Percentiles rank a stretch among this genome's conserved stretches.
Evolutionary conservation across 2,329 filamentous ascomycete species (phyloP).

Genomic region (Botrytis fragariae): DNA sequence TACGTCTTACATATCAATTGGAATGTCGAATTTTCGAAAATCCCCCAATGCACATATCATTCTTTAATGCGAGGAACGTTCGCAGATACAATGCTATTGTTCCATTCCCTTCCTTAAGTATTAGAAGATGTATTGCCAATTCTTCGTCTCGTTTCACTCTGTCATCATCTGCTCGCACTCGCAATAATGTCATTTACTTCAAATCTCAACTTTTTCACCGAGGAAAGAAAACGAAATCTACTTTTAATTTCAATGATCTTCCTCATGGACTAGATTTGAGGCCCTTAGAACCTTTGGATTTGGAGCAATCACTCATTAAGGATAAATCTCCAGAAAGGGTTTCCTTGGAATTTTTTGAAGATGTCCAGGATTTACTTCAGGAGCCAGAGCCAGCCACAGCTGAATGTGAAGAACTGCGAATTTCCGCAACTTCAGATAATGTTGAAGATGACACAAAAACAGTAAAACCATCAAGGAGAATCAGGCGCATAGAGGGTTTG

Average conservation of each 20-base stretch:
- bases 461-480: not conserved
- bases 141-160: not conserved
- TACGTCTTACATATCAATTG: not conserved
- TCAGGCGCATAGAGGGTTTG: not conserved
- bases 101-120: not conserved
- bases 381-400: not conserved
- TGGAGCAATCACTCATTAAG: conserved; percentile 29
- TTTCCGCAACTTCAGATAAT: not conserved
- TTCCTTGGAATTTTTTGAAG: not conserved
- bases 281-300: conserved; percentile 35
- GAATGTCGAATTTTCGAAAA: not conserved
- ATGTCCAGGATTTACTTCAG: not conserved
- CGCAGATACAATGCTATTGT: not conserved
- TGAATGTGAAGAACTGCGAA: not conserved
- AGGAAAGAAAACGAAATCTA: conserved; percentile 55
- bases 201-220: conserved; percentile 34
- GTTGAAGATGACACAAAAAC: not conserved
- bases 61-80: conserved; percentile 9
- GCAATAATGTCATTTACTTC: not conserved
- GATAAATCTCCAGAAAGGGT: not conserved
- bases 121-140: not conserved
- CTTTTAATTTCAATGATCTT: conserved; percentile 54
- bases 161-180: not conserved
- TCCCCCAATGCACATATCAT: conserved; percentile 5
- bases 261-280: conserved; percentile 37